Conservation (phyloP, 805 yeast species). For the Candida chilensis region DNA sequence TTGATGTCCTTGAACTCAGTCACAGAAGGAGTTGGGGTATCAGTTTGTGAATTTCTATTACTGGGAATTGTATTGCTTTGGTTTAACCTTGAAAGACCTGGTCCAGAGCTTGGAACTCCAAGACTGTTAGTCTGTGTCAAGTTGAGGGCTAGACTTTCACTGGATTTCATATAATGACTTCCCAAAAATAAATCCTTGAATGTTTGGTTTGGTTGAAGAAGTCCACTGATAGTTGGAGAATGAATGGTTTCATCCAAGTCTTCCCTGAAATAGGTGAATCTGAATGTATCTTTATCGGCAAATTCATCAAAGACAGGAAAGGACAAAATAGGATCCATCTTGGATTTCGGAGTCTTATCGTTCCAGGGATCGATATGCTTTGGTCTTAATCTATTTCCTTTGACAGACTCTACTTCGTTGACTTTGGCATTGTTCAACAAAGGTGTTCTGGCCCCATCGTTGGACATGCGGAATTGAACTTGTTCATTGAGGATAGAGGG, state of each 20-base stretch:
- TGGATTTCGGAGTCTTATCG: conserved; percentile 16
- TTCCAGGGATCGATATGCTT: conserved; percentile 73
- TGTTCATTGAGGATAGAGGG: too few relatives aligned
- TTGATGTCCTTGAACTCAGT: too few relatives aligned
- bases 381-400: conserved; percentile 69
- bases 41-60: background rate
- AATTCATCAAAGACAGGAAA: background rate
- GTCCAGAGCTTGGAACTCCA: background rate
- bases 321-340: conserved; percentile 19
- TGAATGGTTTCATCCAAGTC: conserved; percentile 85
- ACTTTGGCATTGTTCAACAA: conserved; percentile 17
- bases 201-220: conserved; percentile 51
- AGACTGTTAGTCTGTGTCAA: background rate
- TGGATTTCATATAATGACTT: conserved; percentile 17
- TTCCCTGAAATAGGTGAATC: conserved; percentile 91
- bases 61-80: too few relatives aligned
- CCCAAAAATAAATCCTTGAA: conserved; percentile 58
- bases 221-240: conserved; percentile 79
- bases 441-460: conserved; percentile 8
- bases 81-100: too few relatives aligned
- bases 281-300: conserved; percentile 35
- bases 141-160: background rate
- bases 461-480: too few relatives aligned
- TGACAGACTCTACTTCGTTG: conserved; percentile 19
- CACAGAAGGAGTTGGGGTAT: conserved; percentile 1